Percentiles rank a stretch among this genome's conserved stretches.
Conservation (phyloP, 2,329 filamentous ascomycete species). For the Cadophora malorum region DNA sequence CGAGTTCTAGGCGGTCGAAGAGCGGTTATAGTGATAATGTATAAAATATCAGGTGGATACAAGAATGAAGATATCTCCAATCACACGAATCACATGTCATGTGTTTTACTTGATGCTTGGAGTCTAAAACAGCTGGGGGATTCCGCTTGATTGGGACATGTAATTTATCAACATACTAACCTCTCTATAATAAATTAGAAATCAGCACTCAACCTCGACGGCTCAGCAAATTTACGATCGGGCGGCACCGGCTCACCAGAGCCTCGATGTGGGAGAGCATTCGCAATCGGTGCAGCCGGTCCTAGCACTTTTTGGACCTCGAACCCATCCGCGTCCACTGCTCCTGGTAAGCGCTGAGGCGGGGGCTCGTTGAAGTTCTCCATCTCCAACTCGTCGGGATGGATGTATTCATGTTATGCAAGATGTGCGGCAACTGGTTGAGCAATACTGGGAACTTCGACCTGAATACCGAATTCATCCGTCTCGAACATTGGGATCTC, state of each 20-base stretch:
- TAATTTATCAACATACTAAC: background rate
- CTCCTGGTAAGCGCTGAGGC: background rate
- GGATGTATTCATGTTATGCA: background rate
- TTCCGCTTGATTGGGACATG: background rate
- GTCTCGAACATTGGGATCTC: background rate
- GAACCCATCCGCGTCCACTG: background rate
- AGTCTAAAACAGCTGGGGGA: no score
- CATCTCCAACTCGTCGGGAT: background rate
- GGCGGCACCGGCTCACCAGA: background rate
- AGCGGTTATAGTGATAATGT: no score
- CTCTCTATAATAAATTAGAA: background rate
- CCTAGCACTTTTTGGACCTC: background rate
- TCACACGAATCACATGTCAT: no score
- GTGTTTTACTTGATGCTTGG: no score
- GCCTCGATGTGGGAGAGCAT: background rate
- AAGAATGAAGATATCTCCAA: no score
- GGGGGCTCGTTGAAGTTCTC: background rate
- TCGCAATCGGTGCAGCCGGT: background rate
- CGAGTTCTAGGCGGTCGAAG: no score
- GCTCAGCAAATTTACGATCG: background rate
- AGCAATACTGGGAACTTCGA: background rate
- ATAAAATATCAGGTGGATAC: no score
- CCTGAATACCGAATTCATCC: slow-evolving; percentile 2
- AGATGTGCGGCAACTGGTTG: background rate
- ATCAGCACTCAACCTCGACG: background rate